Evolutionary conservation across 306 rosid species (phyloP), one percentile per base, ranked within the genome.

Genomic region (Herpetospermum pedunculosum): DNA sequence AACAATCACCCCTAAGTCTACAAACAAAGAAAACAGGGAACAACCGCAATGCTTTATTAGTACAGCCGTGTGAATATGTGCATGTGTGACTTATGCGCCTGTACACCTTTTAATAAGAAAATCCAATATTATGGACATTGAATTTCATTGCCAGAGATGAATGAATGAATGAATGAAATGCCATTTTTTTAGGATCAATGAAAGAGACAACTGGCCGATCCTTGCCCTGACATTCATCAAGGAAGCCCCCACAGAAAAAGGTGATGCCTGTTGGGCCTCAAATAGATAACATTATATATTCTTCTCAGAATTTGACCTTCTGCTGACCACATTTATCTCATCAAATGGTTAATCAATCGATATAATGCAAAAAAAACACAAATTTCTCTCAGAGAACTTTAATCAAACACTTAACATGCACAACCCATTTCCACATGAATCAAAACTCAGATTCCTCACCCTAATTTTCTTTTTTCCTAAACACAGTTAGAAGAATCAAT

Each of bases 221-320:
- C 68, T 49, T 49, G 13, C 64, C 43, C 79, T 50, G 62, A 43
- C 81, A 70, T 62, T 52, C 49, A 67, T 65, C 48, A 35, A 37
- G 23, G 74, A 75, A 76, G 58, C 70, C 81, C 73, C 60, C 77
- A 68, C 50, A 25, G 23, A 37, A 28, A 77, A 80, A 77, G 76
- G 78, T 68, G 59, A 26, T 40, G 46, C 73, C 76, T 80, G 83
- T 52, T 74, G 65, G 70, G 76, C 81, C 76, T 81, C 81, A 55
- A 81, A 64, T 40, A 73, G 75, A 49, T 68, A 37, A 55, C 19
- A 54, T 35, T 67, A 44, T 28, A 44, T 26, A 46, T 26, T 68
- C 40, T 26, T 68, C 40, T 40, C 72, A 35, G 30, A 64, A 64
- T 38, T 64, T 65, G 48, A 44, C 41, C 57, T 46, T 8, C 23